Base-by-base conservation (phyloP, 257 asterid species). In the Gynochthodes officinalis region DNA sequence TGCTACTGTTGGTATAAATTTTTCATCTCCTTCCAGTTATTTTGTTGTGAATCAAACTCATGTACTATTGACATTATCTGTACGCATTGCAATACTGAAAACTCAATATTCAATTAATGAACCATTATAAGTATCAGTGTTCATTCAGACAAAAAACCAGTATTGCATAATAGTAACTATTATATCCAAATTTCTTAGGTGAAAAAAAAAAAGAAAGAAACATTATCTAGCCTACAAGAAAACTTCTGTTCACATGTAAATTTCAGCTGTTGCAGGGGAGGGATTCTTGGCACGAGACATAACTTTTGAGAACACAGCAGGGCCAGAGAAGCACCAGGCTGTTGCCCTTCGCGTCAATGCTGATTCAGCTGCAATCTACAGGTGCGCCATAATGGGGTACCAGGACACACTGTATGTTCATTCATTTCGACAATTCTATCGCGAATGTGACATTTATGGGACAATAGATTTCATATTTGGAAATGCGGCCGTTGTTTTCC, bases 401-500 rank as follows among this genome's bases (percentile, higher is more conserved):
- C 99, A 94, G 39, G 99, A 94, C 83, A 79, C 96, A 1, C 49
- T 94, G 5, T 94, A 94, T 27, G 93, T 72, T 39, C 98, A 94
- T 35, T 85, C 97, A 0, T 89, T 89, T 82, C 67, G 98, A 7
- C 99, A 94, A 74, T 94, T 94, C 80, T 94, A 84, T 75, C 50
- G 97, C 14, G 97, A 94, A 52, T 94, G 98, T 55, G 89, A 87
- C 77, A 87, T 94, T 21, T 88, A 78, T 46, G 99, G 99, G 13
- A 94, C 98, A 0, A 73, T 94, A 15, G 99, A 94, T 80, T 94
- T 79, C 90, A 89, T 94, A 40, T 91, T 94, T 25, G 99, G 99
- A 3, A 89, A 92, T 23, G 99, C 98, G 0, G 97, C 93, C 0
- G 99, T 59, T 7, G 82, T 91, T 44, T 83, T 94, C 75, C 99